Base-by-base conservation (phyloP, 208 protist genomes). In the Leishmania aethiopica region DNA sequence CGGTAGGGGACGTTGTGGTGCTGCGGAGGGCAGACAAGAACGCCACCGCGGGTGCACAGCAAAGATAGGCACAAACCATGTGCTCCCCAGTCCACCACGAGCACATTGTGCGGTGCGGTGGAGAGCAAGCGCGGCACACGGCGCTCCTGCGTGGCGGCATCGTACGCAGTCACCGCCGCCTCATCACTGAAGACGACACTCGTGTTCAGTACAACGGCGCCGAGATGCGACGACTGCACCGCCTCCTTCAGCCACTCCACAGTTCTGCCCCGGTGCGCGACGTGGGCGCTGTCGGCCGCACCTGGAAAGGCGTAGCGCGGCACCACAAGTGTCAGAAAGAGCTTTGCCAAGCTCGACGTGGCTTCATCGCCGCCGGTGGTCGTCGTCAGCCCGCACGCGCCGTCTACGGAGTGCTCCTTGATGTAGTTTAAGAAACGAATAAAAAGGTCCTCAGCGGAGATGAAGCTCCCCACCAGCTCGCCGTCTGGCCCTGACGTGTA, bases 11-110 rank as follows among this genome's bases (percentile, higher is more conserved):
- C 66, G 66, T 73, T 84, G 66, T 83, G 72, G 42, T 84, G 64
- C 74, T 42, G 40, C 62, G 77, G 77, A 53, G 84, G 71, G 73
- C 77, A 82, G n/a, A 84, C 84, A 53, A 95, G 81, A n/a, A 86
- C 81, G 13, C 94, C 94, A 78, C 91, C 92, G 47, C 87, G 83
- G 3, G 83, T 83, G 69, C 82, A 86, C 69, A 94, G 84, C 59
- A 90, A 59, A 8, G 86, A 89, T 3, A 97, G 62, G 40, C 83
- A 90, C 10, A 97, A 86, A n/a, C 81, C 86, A 74, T 95, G 92
- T 15, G 87, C 90, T 22, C 94, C 94, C 94, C 94, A 97, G 87
- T 96, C 92, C 55, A 95, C 89, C 2, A 97, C 91, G 15, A 97
- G 84, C 76, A 97, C 87, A 73, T 89, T 90, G 37, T 79, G 84